These are phyloP conservation scores for Ophiostoma perfectum DNA, from an alignment of 2,329 filamentous ascomycete genomes.

Conservation along the genomic window DNA sequence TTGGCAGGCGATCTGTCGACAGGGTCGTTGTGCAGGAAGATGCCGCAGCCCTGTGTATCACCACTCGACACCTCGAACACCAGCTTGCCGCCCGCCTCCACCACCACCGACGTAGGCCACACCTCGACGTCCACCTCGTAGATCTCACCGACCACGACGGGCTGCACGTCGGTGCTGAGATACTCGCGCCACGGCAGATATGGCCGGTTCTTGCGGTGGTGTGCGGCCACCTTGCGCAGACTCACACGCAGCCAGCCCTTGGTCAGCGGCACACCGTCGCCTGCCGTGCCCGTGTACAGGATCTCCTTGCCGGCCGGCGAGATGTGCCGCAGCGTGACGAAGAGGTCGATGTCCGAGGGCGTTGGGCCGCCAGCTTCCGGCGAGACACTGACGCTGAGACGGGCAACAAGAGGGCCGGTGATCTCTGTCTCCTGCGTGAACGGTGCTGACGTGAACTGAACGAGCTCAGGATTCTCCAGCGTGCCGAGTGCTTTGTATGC, in stretches of 20 bases:
- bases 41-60: conserved; percentile 55
- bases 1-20: neutral
- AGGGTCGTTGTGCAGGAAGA: conserved; percentile 44
- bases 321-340: conserved; percentile 57
- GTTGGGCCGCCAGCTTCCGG: conserved; percentile 22
- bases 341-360: conserved; percentile 55
- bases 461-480: conserved; percentile 41
- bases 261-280: conserved; percentile 56
- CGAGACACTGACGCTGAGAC: conserved; percentile 47
- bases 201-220: conserved; percentile 46
- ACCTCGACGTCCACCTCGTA: conserved; percentile 59
- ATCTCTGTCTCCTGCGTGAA: conserved; percentile 63
- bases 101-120: conserved; percentile 59
- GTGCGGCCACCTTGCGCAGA: conserved; percentile 48
- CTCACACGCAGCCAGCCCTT: conserved; percentile 35
- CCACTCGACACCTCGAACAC: conserved; percentile 52
- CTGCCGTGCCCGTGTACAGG: conserved; percentile 60
- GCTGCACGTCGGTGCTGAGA: conserved; percentile 48
- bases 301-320: conserved; percentile 51
- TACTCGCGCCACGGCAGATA: conserved; percentile 58
- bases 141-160: conserved; percentile 49
- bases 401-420: conserved; percentile 61
- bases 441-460: conserved; percentile 53
- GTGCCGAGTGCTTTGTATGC: neutral
- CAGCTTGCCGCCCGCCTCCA: conserved; percentile 44